A percentile compares a stretch with the other conserved stretches of the same genome.
These are phyloP conservation scores for Persicaria maculosa DNA, from an alignment of 148 eudicot species.

Conservation along the genomic window DNA sequence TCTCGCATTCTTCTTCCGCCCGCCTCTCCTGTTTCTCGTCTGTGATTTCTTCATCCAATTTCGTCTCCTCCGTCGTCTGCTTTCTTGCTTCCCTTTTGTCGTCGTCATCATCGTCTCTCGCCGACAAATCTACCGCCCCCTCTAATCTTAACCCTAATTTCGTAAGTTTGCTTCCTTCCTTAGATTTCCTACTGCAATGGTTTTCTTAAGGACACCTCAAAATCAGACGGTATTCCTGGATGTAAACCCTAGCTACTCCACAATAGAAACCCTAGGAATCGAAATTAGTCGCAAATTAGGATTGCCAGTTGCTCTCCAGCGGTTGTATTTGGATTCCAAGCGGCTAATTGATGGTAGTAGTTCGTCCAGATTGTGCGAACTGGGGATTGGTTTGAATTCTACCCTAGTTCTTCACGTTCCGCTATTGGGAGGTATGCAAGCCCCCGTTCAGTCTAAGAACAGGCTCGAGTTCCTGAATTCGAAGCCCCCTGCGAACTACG, in stretches of 20 bases:
- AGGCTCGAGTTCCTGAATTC: constrained; percentile 62
- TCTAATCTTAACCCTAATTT: not conserved
- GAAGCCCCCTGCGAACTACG: constrained; percentile 80
- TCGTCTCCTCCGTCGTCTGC: no score
- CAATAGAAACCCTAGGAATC: constrained; percentile 33
- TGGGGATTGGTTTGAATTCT: constrained; percentile 42
- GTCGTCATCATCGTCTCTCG: no score
- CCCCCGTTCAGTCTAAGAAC: constrained; percentile 53
- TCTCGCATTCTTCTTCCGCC: no score
- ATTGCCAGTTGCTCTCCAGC: constrained; percentile 37
- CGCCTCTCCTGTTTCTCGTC: no score
- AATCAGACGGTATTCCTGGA: constrained; percentile 47
- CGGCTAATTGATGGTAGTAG: constrained; percentile 25
- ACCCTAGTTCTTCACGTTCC: constrained; percentile 42
- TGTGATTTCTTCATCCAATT: no score
- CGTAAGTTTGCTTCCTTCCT: not conserved
- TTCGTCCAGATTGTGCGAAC: constrained; percentile 21
- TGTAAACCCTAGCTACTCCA: constrained; percentile 45
- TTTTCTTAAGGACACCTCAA: constrained; percentile 37
- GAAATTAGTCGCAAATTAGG: constrained; percentile 29
- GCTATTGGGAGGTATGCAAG: constrained; percentile 68
- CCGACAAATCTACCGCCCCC: no score
- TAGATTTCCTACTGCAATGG: constrained; percentile 25
- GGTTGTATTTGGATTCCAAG: constrained; percentile 42
- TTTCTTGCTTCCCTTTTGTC: no score